Evolutionary conservation across 768 basidiomycete species (phyloP), one percentile per base, ranked within the genome.

Genomic region (Leccinum sublutescens): DNA sequence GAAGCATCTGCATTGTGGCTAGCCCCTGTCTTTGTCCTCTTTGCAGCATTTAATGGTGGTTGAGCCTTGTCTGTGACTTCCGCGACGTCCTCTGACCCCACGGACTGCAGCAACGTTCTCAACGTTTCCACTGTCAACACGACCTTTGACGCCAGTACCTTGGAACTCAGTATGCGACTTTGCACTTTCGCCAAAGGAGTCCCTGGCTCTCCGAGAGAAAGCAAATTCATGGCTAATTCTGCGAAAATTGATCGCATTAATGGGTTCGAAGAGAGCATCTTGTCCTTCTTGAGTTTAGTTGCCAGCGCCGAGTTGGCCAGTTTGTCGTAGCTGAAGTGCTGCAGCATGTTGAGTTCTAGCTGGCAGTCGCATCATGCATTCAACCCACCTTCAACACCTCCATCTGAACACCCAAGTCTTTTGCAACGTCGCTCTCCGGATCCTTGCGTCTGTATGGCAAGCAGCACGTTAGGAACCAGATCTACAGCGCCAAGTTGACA

Each of bases 271-370:
- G 78, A 80, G 14, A 95, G 75, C 2, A 75, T 59, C 56, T 79
- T 82, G 70, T 92, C 87, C 71, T 95, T 95, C 51, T 82, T 82
- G 36, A 95, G 70, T 74, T 89, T 94, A 5, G 83, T 81, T 64
- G 76, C 78, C 33, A 94, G 77, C n/a, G 90, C 89, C 12, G 83
- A 80, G 51, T 76, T 78, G 9, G 85, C 87, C 27, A 93, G 75
- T 1, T 76, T 70, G 58, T 88, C 84, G 49, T 82, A 78, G 64
- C 84, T 78, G 17, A 88, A 66, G 49, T 76, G 71, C 93, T 94
- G 66, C 31, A 40, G 5, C 19, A 56, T 48, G 55, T 50, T 55
- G 48, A 50, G 33, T 51, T 19, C 25, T 51, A 36, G n/a, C 8
- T 15, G 7, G 47, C 49, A 36, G 4, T 38, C 33, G 3, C 43